Evolutionary conservation across 1,139 yeast species (phyloP), one percentile per base, ranked within the genome.

Genomic region (Blastobotrys persicus): DNA sequence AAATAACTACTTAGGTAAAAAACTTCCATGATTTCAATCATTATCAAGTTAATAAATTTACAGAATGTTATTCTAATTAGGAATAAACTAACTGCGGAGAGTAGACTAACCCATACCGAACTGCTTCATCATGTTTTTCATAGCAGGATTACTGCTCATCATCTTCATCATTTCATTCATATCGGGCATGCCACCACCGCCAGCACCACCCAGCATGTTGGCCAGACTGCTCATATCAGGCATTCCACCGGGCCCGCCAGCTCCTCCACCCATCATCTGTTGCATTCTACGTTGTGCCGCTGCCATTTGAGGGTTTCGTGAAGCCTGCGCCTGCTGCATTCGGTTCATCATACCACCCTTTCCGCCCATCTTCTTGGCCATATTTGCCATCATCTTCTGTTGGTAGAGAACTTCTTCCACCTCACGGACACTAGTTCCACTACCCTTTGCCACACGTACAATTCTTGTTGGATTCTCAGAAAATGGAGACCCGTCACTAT

Each of bases 371-470:
- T 79, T 78, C 66, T 78, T 79, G 2, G 97, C 98, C 94, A 92
- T 88, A 46, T 84, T 77, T 2, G 96, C 91, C 96, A 92, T 89
- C 85, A 89, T 85, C 67, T 87, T 80, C 66, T 88, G 96, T 70
- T 92, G 98, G 71, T 84, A 80, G 55, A 92, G 74, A 31, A 91
- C 88, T 79, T 89, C 89, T 66, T 92, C 97, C 19, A 92, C 96
- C 59, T 92, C 98, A 3, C 89, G 81, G 0, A 87, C 96, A 2
- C 92, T 75, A 37, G 97, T 88, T 13, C 98, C 98, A 4, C 96
- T 84, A n/a, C 98, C 98, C 55, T 88, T 78, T 0, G 98, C 98
- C 5, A 92, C 94, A 60, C 98, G 78, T 17, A 91, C 79, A 49
- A 92, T 81, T 66, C 98, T 79, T 46, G 83, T 77, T 3, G 98